Evolutionary conservation across 2,329 filamentous ascomycete species (phyloP).

Genomic region (Zasmidium cellare): DNA sequence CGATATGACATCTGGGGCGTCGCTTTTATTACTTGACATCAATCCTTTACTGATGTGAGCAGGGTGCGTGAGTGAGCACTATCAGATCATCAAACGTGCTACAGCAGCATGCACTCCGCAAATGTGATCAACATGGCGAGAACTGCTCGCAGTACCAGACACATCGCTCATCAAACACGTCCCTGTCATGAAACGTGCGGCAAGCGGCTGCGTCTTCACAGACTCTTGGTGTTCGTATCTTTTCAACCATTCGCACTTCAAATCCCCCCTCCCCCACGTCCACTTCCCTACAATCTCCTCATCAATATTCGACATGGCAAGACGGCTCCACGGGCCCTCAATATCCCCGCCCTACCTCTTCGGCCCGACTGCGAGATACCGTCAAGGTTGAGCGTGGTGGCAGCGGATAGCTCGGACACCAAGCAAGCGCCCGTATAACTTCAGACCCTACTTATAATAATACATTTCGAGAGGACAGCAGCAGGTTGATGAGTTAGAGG

Average conservation of each 20-base stretch:
- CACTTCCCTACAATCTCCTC: not conserved
- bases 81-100: not conserved
- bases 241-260: not conserved
- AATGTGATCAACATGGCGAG: constrained; percentile 13
- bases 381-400: constrained; percentile 18
- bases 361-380: constrained; percentile 16
- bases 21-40: not conserved
- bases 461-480: too few species aligned
- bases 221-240: not conserved
- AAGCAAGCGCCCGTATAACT: not conserved
- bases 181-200: constrained; percentile 13
- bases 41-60: not conserved
- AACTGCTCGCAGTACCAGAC: not conserved
- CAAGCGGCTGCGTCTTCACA: constrained; percentile 8
- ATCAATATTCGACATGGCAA: not conserved
- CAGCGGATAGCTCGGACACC: constrained; percentile 12
- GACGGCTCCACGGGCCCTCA: constrained; percentile 1
- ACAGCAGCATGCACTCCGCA: constrained; percentile 19
- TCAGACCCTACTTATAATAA: not conserved
- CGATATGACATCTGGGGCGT: constrained; percentile 1
- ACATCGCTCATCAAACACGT: not conserved
- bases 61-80: too few species aligned
- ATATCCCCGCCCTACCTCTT: not conserved
- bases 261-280: not conserved
- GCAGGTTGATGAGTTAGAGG: constrained; percentile 1